A percentile compares a stretch with the other conserved stretches of the same genome.
These are phyloP conservation scores for Shiraia bambusicola DNA, from an alignment of 2,329 filamentous ascomycete genomes.

Conservation along the genomic window DNA sequence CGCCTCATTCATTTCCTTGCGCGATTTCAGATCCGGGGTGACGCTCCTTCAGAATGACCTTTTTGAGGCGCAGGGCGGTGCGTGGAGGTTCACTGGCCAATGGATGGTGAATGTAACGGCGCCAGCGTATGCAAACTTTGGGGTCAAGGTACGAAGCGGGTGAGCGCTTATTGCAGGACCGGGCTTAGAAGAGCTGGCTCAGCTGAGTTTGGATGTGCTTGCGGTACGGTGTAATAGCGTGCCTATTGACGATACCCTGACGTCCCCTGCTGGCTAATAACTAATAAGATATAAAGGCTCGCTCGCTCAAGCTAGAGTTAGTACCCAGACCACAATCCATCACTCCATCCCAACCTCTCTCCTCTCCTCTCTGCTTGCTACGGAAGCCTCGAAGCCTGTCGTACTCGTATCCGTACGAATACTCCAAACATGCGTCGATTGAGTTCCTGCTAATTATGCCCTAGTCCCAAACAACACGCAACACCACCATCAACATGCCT, in stretches of 20 bases:
- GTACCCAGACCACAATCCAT: too few species aligned
- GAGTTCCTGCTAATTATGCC: neutral
- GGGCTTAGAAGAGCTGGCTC: slow-evolving; percentile 1
- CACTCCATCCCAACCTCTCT: too few species aligned
- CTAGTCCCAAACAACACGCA: neutral
- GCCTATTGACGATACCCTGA: too few species aligned
- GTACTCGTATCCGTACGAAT: neutral
- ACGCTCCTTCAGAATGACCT: slow-evolving; percentile 1
- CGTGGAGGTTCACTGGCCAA: slow-evolving; percentile 12
- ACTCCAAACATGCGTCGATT: neutral
- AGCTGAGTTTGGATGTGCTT: neutral
- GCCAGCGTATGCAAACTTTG: slow-evolving; percentile 9
- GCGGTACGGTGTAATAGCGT: too few species aligned
- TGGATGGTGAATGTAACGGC: slow-evolving; percentile 1
- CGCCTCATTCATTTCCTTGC: slow-evolving; percentile 2
- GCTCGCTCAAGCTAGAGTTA: too few species aligned
- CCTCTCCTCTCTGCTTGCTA: too few species aligned
- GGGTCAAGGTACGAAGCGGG: slow-evolving; percentile 3
- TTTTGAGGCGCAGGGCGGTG: slow-evolving; percentile 18
- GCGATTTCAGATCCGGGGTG: slow-evolving; percentile 2
- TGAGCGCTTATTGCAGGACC: neutral
- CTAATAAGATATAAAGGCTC: too few species aligned
- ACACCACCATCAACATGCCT: slow-evolving; percentile 30
- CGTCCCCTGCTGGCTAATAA: too few species aligned
- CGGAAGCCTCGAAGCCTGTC: too few species aligned